phyloP scores from a whole-genome alignment of 345 rosid genomes.

The Lumnitzera racemosa region DNA sequence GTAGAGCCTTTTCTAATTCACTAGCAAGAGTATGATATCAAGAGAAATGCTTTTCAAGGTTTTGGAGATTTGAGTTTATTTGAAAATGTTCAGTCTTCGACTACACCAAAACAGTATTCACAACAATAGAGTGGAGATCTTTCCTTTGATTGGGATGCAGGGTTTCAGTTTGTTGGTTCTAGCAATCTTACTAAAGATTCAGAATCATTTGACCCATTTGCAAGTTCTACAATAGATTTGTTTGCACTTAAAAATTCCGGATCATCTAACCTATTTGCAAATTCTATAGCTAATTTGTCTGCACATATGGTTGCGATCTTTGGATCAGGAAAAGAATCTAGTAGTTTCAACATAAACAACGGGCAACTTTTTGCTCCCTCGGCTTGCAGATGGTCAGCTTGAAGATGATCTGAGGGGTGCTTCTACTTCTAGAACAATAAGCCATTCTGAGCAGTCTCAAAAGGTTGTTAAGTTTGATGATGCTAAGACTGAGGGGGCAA shows the following conservation, averaged over 20 bases:
- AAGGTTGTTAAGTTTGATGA: constrained; percentile 14
- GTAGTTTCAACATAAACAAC: background rate
- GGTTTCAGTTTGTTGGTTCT: constrained; percentile 14
- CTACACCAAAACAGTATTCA: constrained; percentile 12
- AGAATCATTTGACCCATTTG: constrained; percentile 8
- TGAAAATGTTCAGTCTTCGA: constrained; percentile 34
- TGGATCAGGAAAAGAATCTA: constrained; percentile 10
- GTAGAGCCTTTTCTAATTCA: constrained; percentile 17
- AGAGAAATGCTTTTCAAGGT: constrained; percentile 23
- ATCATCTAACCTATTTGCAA: constrained; percentile 9
- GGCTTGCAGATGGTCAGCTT: constrained; percentile 8
- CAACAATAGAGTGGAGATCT: constrained; percentile 8
- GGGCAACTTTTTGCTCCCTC: constrained; percentile 5
- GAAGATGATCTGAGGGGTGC: constrained; percentile 7
- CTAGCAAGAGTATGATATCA: constrained; percentile 18
- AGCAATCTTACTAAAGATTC: background rate
- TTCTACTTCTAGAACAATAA: constrained; percentile 9
- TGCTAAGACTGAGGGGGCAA: constrained; percentile 9
- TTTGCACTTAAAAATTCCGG: constrained; percentile 6
- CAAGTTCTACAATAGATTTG: constrained; percentile 3
- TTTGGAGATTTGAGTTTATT: constrained; percentile 23
- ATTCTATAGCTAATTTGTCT: constrained; percentile 7
- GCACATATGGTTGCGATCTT: constrained; percentile 11
- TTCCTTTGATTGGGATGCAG: constrained; percentile 11
- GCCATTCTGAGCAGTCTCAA: constrained; percentile 18